These are phyloP conservation scores for Aspergillus sp. DNA, from an alignment of 2,329 filamentous ascomycete genomes.

Conservation along the genomic window DNA sequence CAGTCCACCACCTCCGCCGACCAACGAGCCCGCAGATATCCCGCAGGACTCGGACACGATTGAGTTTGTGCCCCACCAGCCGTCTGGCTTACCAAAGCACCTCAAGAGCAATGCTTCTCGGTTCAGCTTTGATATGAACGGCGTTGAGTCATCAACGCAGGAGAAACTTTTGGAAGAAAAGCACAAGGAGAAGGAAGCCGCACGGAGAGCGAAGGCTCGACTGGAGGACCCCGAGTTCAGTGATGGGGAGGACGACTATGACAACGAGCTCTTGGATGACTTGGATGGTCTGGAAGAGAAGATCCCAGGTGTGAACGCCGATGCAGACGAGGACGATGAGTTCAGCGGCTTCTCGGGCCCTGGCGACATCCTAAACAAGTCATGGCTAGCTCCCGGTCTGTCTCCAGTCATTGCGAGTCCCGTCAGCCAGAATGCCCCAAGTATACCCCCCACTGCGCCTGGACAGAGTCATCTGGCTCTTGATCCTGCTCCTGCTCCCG, in stretches of 20 bases:
- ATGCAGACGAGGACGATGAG: slow-evolving; percentile 43
- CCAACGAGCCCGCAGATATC: slow-evolving; percentile 3
- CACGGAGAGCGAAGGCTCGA: slow-evolving; percentile 33
- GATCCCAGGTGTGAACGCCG: slow-evolving; percentile 50
- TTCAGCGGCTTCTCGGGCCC: slow-evolving; percentile 29
- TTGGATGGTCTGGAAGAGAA: slow-evolving; percentile 48
- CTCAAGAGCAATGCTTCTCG: slow-evolving; percentile 59
- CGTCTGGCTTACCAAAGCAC: slow-evolving; percentile 44
- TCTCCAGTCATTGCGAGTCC: slow-evolving; percentile 34
- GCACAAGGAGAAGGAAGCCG: slow-evolving; percentile 56
- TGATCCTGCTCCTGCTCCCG: background rate
- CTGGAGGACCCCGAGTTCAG: slow-evolving; percentile 34
- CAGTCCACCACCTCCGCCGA: slow-evolving; percentile 8
- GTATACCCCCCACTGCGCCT: slow-evolving; percentile 2
- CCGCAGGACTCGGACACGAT: slow-evolving; percentile 31
- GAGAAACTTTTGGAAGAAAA: slow-evolving; percentile 64
- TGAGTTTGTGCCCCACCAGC: slow-evolving; percentile 28
- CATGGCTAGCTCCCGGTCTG: slow-evolving; percentile 35
- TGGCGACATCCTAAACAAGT: slow-evolving; percentile 25
- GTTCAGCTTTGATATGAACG: slow-evolving; percentile 65
- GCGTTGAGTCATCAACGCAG: slow-evolving; percentile 57
- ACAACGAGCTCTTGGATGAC: slow-evolving; percentile 45
- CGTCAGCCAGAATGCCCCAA: slow-evolving; percentile 24
- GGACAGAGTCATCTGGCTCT: background rate
- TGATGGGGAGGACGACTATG: slow-evolving; percentile 46